A percentile compares a stretch with the other conserved stretches of the same genome.
These are phyloP conservation scores for Toxicodendron radicans DNA, from an alignment of 345 rosid genomes.

Conservation along the genomic window DNA sequence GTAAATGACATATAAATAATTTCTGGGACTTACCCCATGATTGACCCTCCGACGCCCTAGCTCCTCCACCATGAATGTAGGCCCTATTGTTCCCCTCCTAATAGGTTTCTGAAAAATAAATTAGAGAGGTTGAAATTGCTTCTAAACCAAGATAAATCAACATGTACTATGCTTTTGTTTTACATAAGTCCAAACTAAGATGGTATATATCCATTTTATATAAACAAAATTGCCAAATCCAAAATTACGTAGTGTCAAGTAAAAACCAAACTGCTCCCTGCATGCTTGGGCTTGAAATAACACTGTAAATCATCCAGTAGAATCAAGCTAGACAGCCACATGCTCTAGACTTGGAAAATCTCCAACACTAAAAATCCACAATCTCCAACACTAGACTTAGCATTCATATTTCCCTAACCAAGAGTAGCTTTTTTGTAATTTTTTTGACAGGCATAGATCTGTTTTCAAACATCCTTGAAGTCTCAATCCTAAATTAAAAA, in stretches of 20 bases:
- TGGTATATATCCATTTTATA: neutral
- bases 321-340: neutral
- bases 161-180: no score
- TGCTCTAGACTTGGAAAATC: neutral
- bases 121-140: no score
- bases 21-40: conserved; percentile 49
- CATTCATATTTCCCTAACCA: no score
- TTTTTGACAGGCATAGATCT: no score
- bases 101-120: conserved; percentile 60
- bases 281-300: neutral
- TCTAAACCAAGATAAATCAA: no score
- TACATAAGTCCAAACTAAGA: no score
- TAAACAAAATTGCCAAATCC: neutral
- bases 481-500: no score
- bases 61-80: conserved; percentile 77
- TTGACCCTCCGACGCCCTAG: conserved; percentile 69
- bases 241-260: neutral
- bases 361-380: no score
- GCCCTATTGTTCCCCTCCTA: conserved; percentile 82
- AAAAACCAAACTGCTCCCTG: neutral
- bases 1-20: neutral
- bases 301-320: neutral
- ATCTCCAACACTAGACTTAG: no score
- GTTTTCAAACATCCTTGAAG: no score
- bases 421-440: no score